These are phyloP conservation scores for Aeschynomene evenia DNA, from an alignment of 306 rosid species.

Conservation along the genomic window DNA sequence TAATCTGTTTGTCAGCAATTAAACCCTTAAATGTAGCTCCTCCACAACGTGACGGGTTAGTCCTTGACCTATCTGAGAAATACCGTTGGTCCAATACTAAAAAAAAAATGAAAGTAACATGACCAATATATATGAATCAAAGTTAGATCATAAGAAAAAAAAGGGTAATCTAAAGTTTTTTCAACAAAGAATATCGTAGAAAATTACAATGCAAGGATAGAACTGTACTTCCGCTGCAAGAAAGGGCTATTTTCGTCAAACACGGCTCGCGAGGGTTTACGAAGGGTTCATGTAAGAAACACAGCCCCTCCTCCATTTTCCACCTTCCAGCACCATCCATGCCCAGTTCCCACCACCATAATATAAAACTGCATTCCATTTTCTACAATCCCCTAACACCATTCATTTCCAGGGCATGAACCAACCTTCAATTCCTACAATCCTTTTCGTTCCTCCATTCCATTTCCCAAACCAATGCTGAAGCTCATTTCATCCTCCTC, in stretches of 20 bases:
- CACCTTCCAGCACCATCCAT: slow-evolving; percentile 28
- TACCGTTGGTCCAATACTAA: no score
- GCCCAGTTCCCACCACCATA: slow-evolving; percentile 46
- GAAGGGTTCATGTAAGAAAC: slow-evolving; percentile 45
- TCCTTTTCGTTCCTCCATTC: background rate
- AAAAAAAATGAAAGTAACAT: no score
- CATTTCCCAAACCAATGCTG: slow-evolving; percentile 52
- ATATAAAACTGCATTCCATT: background rate
- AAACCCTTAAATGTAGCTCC: no score
- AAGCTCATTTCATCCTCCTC: slow-evolving; percentile 63
- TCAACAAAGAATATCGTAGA: no score
- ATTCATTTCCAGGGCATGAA: slow-evolving; percentile 21
- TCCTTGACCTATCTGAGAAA: no score
- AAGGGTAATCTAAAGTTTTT: no score
- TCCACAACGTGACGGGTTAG: no score
- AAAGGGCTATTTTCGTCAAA: slow-evolving; percentile 33
- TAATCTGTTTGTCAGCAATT: no score
- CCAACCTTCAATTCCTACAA: slow-evolving; percentile 14
- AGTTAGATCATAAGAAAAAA: no score
- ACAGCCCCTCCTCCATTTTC: background rate
- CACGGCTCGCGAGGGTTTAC: slow-evolving; percentile 52
- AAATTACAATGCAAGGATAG: background rate
- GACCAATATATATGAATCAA: no score
- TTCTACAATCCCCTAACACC: background rate
- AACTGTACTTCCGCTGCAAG: background rate